These are phyloP conservation scores for Ogataea sp. DNA, from an alignment of 805 yeast genomes.

Conservation along the genomic window DNA sequence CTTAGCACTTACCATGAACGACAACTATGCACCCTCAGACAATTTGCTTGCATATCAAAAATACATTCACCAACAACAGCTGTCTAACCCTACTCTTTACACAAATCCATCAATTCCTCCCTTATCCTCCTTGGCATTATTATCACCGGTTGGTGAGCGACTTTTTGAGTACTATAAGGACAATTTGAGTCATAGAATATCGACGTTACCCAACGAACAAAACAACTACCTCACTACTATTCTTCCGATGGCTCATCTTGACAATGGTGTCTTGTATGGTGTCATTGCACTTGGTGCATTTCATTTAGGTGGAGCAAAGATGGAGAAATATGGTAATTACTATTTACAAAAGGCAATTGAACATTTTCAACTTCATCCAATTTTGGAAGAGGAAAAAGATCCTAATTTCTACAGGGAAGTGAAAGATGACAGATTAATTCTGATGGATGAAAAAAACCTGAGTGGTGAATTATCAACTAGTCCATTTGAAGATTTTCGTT, in stretches of 20 bases:
- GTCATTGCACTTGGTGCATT: constrained; percentile 50
- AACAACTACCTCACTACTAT: constrained; percentile 45
- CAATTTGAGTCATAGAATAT: constrained; percentile 32
- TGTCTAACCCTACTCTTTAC: constrained; percentile 10
- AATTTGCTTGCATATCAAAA: neutral
- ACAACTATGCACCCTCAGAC: no score
- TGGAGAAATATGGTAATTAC: constrained; percentile 40
- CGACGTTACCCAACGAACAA: constrained; percentile 41
- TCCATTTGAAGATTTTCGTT: neutral
- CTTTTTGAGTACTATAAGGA: constrained; percentile 43
- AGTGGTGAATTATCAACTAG: no score
- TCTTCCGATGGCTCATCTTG: constrained; percentile 46
- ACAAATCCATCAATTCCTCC: constrained; percentile 21
- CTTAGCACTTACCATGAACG: no score
- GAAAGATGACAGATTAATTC: constrained; percentile 8
- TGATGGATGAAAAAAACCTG: constrained; percentile 5
- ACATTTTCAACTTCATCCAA: constrained; percentile 28
- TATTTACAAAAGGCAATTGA: constrained; percentile 40
- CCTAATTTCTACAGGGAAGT: constrained; percentile 11
- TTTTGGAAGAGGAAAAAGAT: constrained; percentile 14
- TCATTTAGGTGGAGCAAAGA: constrained; percentile 34
- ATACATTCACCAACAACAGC: neutral
- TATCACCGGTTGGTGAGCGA: constrained; percentile 27
- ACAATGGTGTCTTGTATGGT: constrained; percentile 42
- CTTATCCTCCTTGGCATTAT: constrained; percentile 17